These are phyloP conservation scores for Wickerhamiella azyma DNA, from an alignment of 805 yeast species.

Conservation along the genomic window DNA sequence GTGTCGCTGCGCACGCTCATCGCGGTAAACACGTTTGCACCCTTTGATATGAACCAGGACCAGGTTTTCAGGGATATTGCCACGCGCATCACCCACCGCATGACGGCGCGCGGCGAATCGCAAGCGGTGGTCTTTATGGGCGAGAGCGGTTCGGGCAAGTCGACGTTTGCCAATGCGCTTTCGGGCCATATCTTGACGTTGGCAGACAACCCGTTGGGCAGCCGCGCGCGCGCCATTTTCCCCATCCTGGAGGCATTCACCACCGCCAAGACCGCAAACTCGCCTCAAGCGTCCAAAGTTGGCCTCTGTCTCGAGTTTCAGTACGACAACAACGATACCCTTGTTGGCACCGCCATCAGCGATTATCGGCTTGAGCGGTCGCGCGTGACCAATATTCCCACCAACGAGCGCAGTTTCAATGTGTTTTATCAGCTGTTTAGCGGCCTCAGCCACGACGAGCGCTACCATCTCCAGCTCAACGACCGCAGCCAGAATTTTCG, in stretches of 20 bases:
- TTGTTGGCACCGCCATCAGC: constrained; percentile 41
- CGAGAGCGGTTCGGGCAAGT: constrained; percentile 30
- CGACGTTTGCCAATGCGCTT: constrained; percentile 26
- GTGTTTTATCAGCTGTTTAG: constrained; percentile 43
- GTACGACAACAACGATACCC: constrained; percentile 32
- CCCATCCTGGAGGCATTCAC: constrained; percentile 28
- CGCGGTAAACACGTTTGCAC: constrained; percentile 28
- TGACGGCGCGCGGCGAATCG: constrained; percentile 26
- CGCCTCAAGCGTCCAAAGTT: constrained; percentile 34
- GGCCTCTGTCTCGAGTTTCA: constrained; percentile 44
- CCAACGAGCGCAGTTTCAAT: constrained; percentile 44
- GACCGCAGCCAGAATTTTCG: constrained; percentile 27
- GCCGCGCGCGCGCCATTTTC: constrained; percentile 25
- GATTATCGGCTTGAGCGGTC: constrained; percentile 44
- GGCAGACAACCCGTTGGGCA: constrained; percentile 26
- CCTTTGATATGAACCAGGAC: constrained; percentile 27
- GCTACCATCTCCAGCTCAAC: constrained; percentile 31
- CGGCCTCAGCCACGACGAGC: constrained; percentile 33
- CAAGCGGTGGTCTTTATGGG: constrained; percentile 30
- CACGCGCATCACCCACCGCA: constrained; percentile 27
- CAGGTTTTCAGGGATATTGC: constrained; percentile 27
- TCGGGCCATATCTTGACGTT: constrained; percentile 23
- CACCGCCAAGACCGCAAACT: constrained; percentile 27
- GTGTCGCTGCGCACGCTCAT: constrained; percentile 28
- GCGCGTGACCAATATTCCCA: constrained; percentile 37